These are phyloP conservation scores for Artomyces pyxidatus DNA, from an alignment of 768 basidiomycete genomes.

Conservation along the genomic window DNA sequence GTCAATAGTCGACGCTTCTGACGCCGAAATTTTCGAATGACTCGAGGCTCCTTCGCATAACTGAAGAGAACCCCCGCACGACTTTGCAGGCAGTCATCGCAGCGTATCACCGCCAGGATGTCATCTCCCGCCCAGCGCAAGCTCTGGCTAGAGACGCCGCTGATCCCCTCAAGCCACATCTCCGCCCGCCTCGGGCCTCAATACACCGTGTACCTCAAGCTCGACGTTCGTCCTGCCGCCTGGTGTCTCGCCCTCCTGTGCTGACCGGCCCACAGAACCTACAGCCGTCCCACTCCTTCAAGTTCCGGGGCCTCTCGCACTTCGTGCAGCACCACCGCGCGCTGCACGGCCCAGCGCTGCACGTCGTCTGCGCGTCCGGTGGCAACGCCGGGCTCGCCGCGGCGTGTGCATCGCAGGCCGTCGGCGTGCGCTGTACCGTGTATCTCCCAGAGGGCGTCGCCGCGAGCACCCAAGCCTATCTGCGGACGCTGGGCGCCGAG, in stretches of 20 bases:
- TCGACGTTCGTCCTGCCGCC: slow-evolving; percentile 3
- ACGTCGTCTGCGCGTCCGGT: slow-evolving; percentile 63
- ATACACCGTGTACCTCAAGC: slow-evolving; percentile 44
- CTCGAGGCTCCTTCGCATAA: no score
- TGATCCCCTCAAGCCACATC: slow-evolving; percentile 5
- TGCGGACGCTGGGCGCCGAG: slow-evolving; percentile 47
- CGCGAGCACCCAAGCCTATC: slow-evolving; percentile 37
- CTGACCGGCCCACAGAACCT: slow-evolving; percentile 42
- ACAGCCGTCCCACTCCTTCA: slow-evolving; percentile 71
- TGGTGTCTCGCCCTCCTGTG: not conserved
- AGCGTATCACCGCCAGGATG: no score
- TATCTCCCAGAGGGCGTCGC: slow-evolving; percentile 53
- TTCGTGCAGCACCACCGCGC: slow-evolving; percentile 46
- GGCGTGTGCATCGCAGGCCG: slow-evolving; percentile 49
- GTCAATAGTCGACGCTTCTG: no score
- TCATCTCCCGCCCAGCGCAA: not conserved
- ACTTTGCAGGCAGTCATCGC: no score
- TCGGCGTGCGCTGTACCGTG: slow-evolving; percentile 55
- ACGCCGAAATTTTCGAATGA: no score
- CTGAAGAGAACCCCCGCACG: no score
- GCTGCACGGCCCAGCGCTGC: slow-evolving; percentile 43
- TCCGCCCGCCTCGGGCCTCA: slow-evolving; percentile 2
- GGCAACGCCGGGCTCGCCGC: slow-evolving; percentile 79
- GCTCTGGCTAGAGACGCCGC: slow-evolving; percentile 7
- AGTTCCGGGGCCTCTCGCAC: slow-evolving; percentile 62